Base-by-base conservation (phyloP, 495 filamentous ascomycete species). In the Parachaetomium inaequale region DNA sequence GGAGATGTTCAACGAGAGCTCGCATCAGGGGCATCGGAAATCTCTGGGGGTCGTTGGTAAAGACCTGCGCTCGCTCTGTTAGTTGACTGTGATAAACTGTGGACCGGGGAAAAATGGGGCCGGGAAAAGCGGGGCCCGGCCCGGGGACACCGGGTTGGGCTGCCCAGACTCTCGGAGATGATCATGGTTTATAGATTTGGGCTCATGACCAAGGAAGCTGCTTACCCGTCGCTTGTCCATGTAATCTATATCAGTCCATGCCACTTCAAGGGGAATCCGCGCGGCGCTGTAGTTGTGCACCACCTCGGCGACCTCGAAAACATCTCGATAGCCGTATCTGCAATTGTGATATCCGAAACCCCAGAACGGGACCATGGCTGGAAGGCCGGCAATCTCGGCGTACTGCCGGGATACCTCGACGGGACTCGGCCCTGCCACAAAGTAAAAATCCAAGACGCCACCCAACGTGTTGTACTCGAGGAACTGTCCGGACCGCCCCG, bases 191-290 rank as follows among this genome's bases (percentile, higher is more conserved):
- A n/a, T n/a, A n/a, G n/a, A n/a, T n/a, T n/a, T n/a, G n/a, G n/a
- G n/a, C n/a, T n/a, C n/a, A n/a, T n/a, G n/a, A n/a, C n/a, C n/a
- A n/a, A n/a, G n/a, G n/a, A n/a, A n/a, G 19, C 12, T 14, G 56
- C 52, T 32, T 28, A 77, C 77, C 62, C 76, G 78, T 70, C 88
- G 75, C 12, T 67, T 63, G 66, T 86, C 79, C 87, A 92, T 91
- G 71, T 93, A 91, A 67, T 92, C 85, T 53, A 93, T 93, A 68
- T 93, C 90, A 4, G 88, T 93, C 91, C 91, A 95, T 85, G 92
- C 90, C 0, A 88, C 92, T 72, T 96, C 91, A 8, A 96, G 76
- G 0, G 91, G 91, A 63, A 95, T 95, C 8, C 74, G 74, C 12
- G 91, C 90, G 32, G 77, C 70, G 59, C 83, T 87, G 75, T 95